Percentiles rank a stretch among this genome's conserved stretches.
phyloP scores from a whole-genome alignment of 176 grass and related monocot species.

The Eragrostis curvula region DNA sequence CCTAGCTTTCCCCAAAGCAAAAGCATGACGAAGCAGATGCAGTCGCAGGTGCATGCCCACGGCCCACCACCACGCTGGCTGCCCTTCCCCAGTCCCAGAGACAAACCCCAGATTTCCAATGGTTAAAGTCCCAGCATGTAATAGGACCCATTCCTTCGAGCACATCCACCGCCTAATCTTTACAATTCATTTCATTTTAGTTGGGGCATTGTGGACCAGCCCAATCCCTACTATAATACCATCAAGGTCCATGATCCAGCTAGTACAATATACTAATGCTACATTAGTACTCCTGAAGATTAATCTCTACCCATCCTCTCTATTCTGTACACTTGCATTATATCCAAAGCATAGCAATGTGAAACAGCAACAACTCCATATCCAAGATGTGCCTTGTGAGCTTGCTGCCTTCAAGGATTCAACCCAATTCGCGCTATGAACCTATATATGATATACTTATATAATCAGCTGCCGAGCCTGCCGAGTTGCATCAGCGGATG shows the following conservation, averaged over 20 bases:
- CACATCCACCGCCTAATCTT: conserved; percentile 18
- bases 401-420: not conserved
- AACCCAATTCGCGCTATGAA: not conserved
- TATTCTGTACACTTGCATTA: conserved; percentile 12
- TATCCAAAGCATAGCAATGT: not conserved
- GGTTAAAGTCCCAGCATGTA: conserved; percentile 52
- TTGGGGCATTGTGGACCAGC: conserved; percentile 35
- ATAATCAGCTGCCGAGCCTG: not conserved
- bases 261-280: not conserved
- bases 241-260: not conserved
- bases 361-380: conserved; percentile 17
- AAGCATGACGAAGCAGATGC: conserved; percentile 26
- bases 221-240: not conserved
- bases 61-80: conserved; percentile 25
- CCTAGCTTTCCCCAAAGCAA: conserved; percentile 18
- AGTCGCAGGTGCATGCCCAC: conserved; percentile 33
- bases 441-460: not conserved
- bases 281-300: not conserved
- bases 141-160: conserved; percentile 23
- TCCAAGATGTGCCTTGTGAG: not conserved
- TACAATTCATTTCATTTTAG: conserved; percentile 25
- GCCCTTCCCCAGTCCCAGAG: not conserved
- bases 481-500: not conserved
- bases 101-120: conserved; percentile 28
- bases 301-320: not conserved